A percentile compares a stretch with the other conserved stretches of the same genome.
Conservation (phyloP, 2,329 filamentous ascomycete genomes). For the Cyphellophora attinorum region DNA sequence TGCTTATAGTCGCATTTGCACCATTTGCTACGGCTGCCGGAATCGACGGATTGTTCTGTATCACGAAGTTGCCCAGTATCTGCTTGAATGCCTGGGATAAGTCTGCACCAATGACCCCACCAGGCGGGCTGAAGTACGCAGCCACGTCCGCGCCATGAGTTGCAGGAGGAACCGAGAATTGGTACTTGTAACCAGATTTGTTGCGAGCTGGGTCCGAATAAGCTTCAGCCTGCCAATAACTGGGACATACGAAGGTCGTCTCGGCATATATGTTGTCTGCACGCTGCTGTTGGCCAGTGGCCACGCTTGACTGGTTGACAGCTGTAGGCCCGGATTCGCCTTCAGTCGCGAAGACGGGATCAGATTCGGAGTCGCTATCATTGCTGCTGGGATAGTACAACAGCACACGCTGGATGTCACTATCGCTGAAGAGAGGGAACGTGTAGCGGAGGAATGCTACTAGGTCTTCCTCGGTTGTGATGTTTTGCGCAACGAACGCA, state of each 20-base stretch:
- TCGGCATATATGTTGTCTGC: conserved; percentile 45
- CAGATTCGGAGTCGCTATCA: conserved; percentile 16
- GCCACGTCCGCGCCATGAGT: conserved; percentile 42
- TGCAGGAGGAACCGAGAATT: conserved; percentile 43
- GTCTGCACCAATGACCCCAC: conserved; percentile 20
- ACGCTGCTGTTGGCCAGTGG: conserved; percentile 46
- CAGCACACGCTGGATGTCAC: conserved; percentile 30
- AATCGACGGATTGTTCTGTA: conserved; percentile 31
- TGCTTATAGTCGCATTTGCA: conserved; percentile 19
- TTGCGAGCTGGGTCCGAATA: conserved; percentile 40
- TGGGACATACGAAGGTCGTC: conserved; percentile 45
- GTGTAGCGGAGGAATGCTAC: conserved; percentile 27
- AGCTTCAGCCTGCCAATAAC: conserved; percentile 44
- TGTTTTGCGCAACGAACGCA: conserved; percentile 34
- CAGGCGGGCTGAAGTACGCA: conserved; percentile 10
- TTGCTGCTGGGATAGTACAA: conserved; percentile 27
- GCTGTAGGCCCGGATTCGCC: conserved; percentile 34
- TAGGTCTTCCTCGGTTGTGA: conserved; percentile 33
- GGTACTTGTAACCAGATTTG: conserved; percentile 38
- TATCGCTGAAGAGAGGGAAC: conserved; percentile 31
- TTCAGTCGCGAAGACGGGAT: conserved; percentile 30
- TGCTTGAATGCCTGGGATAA: conserved; percentile 31
- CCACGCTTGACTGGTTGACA: conserved; percentile 39
- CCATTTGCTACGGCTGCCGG: conserved; percentile 21
- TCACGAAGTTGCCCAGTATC: conserved; percentile 40